phyloP scores from a whole-genome alignment of 176 grass and related monocot species.

The Themeda triandra region DNA sequence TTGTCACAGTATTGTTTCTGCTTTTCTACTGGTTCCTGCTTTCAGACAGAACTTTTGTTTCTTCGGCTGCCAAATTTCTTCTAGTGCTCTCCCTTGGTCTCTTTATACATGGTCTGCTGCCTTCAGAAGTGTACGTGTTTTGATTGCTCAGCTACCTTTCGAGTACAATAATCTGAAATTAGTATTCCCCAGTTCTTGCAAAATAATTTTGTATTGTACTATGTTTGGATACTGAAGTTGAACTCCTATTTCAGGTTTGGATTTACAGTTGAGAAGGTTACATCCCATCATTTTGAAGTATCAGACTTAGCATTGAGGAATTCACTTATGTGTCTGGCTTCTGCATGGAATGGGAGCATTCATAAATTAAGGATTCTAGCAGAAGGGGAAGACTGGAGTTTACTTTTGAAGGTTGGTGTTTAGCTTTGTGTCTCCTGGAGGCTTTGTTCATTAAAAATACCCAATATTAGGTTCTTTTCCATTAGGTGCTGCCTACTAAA shows the following conservation, averaged over 20 bases:
- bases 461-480: neutral
- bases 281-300: constrained; percentile 74
- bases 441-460: constrained; percentile 14
- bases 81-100: constrained; percentile 69
- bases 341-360: constrained; percentile 73
- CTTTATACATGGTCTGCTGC: constrained; percentile 79
- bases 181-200: neutral
- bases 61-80: constrained; percentile 72
- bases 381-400: constrained; percentile 72
- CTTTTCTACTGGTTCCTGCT: constrained; percentile 96
- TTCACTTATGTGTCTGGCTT: constrained; percentile 45
- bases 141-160: constrained; percentile 16
- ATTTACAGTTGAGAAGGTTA: constrained; percentile 64
- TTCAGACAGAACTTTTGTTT: constrained; percentile 84
- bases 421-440: constrained; percentile 9
- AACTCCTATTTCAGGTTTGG: constrained; percentile 60
- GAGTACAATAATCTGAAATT: constrained; percentile 2
- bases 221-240: constrained; percentile 10
- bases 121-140: constrained; percentile 49
- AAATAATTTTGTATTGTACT: constrained; percentile 21
- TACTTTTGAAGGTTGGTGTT: constrained; percentile 71
- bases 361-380: constrained; percentile 63
- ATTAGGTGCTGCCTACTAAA: neutral
- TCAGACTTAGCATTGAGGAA: constrained; percentile 44
- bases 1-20: constrained; percentile 63